Evolutionary conservation across 768 basidiomycete species (phyloP).

Genomic region (Infundibulicybe gibba): DNA sequence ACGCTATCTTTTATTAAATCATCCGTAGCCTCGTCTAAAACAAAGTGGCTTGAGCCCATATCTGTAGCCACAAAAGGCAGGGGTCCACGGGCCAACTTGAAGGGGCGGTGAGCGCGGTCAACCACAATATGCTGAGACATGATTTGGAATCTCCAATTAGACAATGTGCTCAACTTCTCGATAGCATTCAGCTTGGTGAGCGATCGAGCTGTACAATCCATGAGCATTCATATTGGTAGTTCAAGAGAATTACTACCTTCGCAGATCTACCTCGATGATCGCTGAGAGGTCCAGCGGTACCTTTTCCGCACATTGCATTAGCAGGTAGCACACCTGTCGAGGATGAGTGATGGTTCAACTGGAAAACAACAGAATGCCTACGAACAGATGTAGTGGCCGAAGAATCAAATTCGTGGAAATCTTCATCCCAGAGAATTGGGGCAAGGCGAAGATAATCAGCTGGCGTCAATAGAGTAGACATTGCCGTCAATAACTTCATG

Average conservation of each 20-base stretch:
- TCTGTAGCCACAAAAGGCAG: conserved; percentile 76
- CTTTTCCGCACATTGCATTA: conserved; percentile 75
- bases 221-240: conserved; percentile 1
- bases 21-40: conserved; percentile 48
- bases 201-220: conserved; percentile 38
- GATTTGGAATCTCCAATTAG: conserved; percentile 70
- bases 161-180: conserved; percentile 49
- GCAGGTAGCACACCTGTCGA: conserved; percentile 54
- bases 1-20: conserved; percentile 46
- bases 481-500: conserved; percentile 58
- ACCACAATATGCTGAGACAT: conserved; percentile 55
- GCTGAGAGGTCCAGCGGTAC: conserved; percentile 41
- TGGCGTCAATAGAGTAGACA: conserved; percentile 48
- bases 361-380: conserved; percentile 1
- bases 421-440: conserved; percentile 54
- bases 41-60: conserved; percentile 60
- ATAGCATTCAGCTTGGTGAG: conserved; percentile 48
- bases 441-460: conserved; percentile 51
- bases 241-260: conserved; percentile 35
- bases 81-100: conserved; percentile 66
- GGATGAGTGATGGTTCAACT: background rate
- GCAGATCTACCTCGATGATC: conserved; percentile 51
- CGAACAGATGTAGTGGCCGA: conserved; percentile 49
- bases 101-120: conserved; percentile 63
- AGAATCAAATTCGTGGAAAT: conserved; percentile 39